A percentile compares a stretch with the other conserved stretches of the same genome.
Evolutionary conservation across 2,329 filamentous ascomycete genomes (phyloP).

Genomic region (Fusarium camptoceras): DNA sequence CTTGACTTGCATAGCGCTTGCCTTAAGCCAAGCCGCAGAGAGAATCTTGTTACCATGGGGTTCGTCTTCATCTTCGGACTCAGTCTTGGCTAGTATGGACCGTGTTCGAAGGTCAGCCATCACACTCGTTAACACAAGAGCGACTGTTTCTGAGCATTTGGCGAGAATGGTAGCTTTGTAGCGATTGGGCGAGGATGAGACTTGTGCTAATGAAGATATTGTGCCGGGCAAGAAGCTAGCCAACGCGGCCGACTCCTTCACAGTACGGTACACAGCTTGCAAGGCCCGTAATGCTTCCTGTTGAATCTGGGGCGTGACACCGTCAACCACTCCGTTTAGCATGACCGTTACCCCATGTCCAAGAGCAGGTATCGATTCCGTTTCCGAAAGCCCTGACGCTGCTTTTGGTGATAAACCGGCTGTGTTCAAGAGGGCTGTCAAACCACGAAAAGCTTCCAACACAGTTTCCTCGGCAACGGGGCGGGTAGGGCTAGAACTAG

Average conservation of each 20-base stretch:
- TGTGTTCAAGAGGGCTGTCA: conserved; percentile 73
- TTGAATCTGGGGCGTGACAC: conserved; percentile 75
- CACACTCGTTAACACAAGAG: conserved; percentile 64
- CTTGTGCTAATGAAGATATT: conserved; percentile 82
- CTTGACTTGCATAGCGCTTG: conserved; percentile 84
- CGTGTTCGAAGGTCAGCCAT: conserved; percentile 69
- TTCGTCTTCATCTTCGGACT: conserved; percentile 42
- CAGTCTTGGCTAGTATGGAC: conserved; percentile 55
- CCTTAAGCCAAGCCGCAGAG: conserved; percentile 76
- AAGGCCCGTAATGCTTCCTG: conserved; percentile 75
- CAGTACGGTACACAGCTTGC: conserved; percentile 68
- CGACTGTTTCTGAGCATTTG: conserved; percentile 69
- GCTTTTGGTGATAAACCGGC: conserved; percentile 63
- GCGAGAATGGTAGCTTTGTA: conserved; percentile 70
- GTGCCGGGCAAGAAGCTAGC: conserved; percentile 90
- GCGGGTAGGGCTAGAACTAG: conserved; percentile 61
- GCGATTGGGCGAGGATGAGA: conserved; percentile 75
- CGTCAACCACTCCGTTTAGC: conserved; percentile 77
- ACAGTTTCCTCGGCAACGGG: conserved; percentile 78
- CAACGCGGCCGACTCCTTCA: conserved; percentile 79
- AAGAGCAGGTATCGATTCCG: conserved; percentile 77
- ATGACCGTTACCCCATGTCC: conserved; percentile 86
- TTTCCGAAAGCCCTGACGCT: conserved; percentile 63
- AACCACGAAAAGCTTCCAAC: conserved; percentile 75
- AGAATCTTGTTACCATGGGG: conserved; percentile 53